Conservation (phyloP, 352 stramenopile species). For the Poterioochromonas sp. region DNA sequence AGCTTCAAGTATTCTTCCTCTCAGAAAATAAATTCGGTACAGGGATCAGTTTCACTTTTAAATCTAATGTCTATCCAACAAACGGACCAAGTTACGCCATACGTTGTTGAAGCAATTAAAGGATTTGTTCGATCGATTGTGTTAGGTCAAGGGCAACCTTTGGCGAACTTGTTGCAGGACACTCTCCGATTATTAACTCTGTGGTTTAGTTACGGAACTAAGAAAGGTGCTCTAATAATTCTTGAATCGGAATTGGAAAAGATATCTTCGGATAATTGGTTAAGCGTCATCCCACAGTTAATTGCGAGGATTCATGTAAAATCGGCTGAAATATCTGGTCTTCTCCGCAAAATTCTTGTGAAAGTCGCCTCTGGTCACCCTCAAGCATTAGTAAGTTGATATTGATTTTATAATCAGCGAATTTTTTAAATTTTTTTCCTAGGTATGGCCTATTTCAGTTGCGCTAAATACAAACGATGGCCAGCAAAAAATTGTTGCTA, state of each 20-base stretch:
- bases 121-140: slow-evolving; percentile 92
- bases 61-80: slow-evolving; percentile 26
- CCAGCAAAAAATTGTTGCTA: slow-evolving; percentile 60
- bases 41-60: slow-evolving; percentile 4
- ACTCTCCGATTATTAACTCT: slow-evolving; percentile 94
- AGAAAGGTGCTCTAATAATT: slow-evolving; percentile 51
- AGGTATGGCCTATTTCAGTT: slow-evolving; percentile 93
- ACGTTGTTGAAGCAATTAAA: slow-evolving; percentile 83
- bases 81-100: slow-evolving; percentile 46
- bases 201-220: slow-evolving; percentile 89
- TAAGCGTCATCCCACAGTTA: slow-evolving; percentile 89
- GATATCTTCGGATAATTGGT: slow-evolving; percentile 91
- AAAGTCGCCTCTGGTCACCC: slow-evolving; percentile 78
- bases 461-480: slow-evolving; percentile 77
- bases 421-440: too few species aligned
- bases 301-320: slow-evolving; percentile 73
- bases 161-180: slow-evolving; percentile 65
- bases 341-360: slow-evolving; percentile 51
- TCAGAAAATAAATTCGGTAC: background rate
- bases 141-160: slow-evolving; percentile 55
- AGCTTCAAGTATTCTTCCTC: background rate
- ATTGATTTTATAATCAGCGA: slow-evolving; percentile 49
- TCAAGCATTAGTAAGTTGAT: slow-evolving; percentile 91
- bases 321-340: slow-evolving; percentile 35
- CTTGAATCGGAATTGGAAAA: slow-evolving; percentile 69